Conservation (phyloP, 2,329 filamentous ascomycete genomes). For the Xylogone sp. region DNA sequence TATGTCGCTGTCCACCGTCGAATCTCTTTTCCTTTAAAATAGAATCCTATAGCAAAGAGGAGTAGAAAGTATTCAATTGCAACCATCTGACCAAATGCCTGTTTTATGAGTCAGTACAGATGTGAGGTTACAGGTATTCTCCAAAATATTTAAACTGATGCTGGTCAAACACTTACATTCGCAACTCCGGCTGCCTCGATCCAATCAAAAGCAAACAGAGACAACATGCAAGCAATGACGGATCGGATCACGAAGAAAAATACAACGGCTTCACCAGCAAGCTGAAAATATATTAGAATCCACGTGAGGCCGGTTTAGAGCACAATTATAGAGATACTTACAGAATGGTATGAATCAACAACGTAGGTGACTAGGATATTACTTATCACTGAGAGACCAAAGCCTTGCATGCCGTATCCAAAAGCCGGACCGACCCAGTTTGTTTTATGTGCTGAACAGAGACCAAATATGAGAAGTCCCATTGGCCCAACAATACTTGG, state of each 20-base stretch:
- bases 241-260: conserved; percentile 26
- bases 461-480: conserved; percentile 25
- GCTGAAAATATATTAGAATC: background rate
- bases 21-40: conserved; percentile 7
- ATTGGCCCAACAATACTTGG: conserved; percentile 22
- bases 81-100: conserved; percentile 23
- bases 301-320: too few species aligned
- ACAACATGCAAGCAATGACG: conserved; percentile 22
- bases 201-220: conserved; percentile 24
- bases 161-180: background rate
- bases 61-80: conserved; percentile 7
- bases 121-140: too few species aligned
- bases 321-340: too few species aligned
- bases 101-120: too few species aligned
- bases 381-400: conserved; percentile 24
- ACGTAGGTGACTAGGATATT: conserved; percentile 26
- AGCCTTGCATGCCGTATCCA: conserved; percentile 27
- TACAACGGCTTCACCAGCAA: conserved; percentile 26
- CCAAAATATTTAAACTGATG: too few species aligned
- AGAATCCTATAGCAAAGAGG: conserved; percentile 6
- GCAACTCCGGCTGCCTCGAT: conserved; percentile 14
- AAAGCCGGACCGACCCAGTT: conserved; percentile 9
- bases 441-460: conserved; percentile 16
- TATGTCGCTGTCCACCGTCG: conserved; percentile 5
- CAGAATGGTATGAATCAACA: conserved; percentile 22